These are phyloP conservation scores for Saturnispora zaruensis DNA, from an alignment of 805 yeast species.

Conservation along the genomic window DNA sequence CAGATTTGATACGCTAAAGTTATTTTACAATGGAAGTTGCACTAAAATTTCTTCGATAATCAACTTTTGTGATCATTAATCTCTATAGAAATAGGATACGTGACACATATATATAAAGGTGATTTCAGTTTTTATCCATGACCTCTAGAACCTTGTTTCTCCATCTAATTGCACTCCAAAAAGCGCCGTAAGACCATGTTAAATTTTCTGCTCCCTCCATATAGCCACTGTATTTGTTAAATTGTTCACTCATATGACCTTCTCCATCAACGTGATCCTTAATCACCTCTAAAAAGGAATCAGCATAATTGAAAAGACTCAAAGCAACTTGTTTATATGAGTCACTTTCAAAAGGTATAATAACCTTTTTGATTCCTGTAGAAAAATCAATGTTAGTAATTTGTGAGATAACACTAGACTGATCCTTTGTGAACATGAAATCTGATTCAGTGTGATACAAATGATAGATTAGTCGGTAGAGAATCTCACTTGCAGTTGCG, in stretches of 20 bases:
- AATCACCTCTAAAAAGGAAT: slow-evolving; percentile 54
- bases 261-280: slow-evolving; percentile 51
- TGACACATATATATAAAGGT: not conserved
- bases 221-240: slow-evolving; percentile 69
- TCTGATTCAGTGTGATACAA: slow-evolving; percentile 33
- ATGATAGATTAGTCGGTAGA: slow-evolving; percentile 47
- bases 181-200: slow-evolving; percentile 86
- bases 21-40: too few species aligned
- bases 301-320: slow-evolving; percentile 48
- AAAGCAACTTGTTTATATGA: slow-evolving; percentile 40
- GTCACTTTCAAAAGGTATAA: slow-evolving; percentile 31
- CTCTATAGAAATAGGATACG: not conserved
- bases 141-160: slow-evolving; percentile 36
- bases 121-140: not conserved
- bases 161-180: slow-evolving; percentile 62
- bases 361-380: slow-evolving; percentile 9
- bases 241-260: slow-evolving; percentile 84
- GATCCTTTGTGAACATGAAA: slow-evolving; percentile 29
- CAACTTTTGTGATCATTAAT: not conserved
- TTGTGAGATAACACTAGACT: slow-evolving; percentile 18
- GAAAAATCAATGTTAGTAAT: slow-evolving; percentile 21
- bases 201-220: slow-evolving; percentile 82
- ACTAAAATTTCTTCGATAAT: too few species aligned
- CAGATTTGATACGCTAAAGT: too few species aligned
- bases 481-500: slow-evolving; percentile 55